These are phyloP conservation scores for Cenchrus purpureus DNA, from an alignment of 176 grass and related monocot genomes.

Conservation along the genomic window DNA sequence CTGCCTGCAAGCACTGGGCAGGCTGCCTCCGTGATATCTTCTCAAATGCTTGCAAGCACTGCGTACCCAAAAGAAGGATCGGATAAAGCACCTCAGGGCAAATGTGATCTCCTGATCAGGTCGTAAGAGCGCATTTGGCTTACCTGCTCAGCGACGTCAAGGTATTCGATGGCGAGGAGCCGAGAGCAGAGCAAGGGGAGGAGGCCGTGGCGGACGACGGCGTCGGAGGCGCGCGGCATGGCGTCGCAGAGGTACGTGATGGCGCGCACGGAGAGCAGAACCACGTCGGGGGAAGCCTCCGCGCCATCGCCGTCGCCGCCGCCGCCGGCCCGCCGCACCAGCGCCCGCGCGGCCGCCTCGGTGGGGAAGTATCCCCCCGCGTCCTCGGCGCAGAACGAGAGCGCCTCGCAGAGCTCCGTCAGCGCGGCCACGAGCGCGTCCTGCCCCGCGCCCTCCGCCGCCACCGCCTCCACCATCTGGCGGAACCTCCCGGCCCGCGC, in stretches of 20 bases:
- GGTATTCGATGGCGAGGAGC: conserved; percentile 76
- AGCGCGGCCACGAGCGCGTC: conserved; percentile 54
- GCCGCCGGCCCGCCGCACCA: conserved; percentile 58
- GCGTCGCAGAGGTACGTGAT: conserved; percentile 92
- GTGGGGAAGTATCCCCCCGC: conserved; percentile 57
- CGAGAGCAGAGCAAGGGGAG: conserved; percentile 77
- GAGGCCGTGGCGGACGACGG: conserved; percentile 72
- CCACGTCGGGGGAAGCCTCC: conserved; percentile 56
- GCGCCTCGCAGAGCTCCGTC: conserved; percentile 87
- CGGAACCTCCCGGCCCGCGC: conserved; percentile 47
- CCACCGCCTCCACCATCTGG: conserved; percentile 66
- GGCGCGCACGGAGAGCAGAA: conserved; percentile 82
- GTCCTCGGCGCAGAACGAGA: conserved; percentile 90
- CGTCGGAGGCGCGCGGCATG: conserved; percentile 80
- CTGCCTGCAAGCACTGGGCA: conserved; percentile 73
- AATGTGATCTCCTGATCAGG: conserved; percentile 27
- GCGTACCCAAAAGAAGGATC: conserved; percentile 5
- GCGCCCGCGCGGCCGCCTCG: conserved; percentile 63
- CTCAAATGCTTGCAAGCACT: conserved; percentile 97
- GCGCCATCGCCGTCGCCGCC: not conserved
- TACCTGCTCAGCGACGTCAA: conserved; percentile 97
- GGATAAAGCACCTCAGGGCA: conserved; percentile 6
- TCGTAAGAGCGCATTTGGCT: not conserved
- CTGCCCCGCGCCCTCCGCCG: conserved; percentile 46
- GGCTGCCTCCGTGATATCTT: conserved; percentile 83